Conservation (phyloP, 2,329 filamentous ascomycete species). For the Colletotrichum sp. region DNA sequence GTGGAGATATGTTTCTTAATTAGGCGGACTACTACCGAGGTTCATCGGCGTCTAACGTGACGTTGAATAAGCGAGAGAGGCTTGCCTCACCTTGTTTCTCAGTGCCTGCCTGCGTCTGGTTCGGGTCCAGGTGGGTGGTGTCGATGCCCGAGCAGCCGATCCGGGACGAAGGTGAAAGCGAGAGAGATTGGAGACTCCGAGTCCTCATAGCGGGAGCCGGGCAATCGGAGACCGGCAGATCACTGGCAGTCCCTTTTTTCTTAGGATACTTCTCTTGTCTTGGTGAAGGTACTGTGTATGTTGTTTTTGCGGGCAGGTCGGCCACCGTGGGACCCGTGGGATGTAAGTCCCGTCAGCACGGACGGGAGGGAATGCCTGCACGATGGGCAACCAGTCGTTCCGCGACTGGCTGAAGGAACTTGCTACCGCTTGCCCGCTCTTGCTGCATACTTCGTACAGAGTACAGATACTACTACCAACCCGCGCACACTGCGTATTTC, state of each 20-base stretch:
- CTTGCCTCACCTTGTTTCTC: not conserved
- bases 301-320: not conserved
- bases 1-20: not conserved
- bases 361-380: not conserved
- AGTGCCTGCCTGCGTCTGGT: not conserved
- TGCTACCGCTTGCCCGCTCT: not conserved
- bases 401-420: not conserved
- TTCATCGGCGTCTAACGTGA: not conserved
- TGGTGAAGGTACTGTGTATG: not conserved
- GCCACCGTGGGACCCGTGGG: not conserved
- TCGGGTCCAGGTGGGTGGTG: not conserved
- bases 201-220: not conserved
- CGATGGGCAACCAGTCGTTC: not conserved
- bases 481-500: not conserved
- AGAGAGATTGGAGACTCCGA: not conserved
- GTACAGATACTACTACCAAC: not conserved
- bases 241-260: not conserved
- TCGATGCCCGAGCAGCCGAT: not conserved
- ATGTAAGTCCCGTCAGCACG: not conserved
- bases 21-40: not conserved
- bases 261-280: not conserved
- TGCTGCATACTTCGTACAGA: not conserved
- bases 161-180: not conserved
- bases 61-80: not conserved
- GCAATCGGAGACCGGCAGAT: constrained; percentile 5